Evolutionary conservation across 257 asterid species (phyloP), one percentile per base, ranked within the genome.

Genomic region (Solanum peruvianum): DNA sequence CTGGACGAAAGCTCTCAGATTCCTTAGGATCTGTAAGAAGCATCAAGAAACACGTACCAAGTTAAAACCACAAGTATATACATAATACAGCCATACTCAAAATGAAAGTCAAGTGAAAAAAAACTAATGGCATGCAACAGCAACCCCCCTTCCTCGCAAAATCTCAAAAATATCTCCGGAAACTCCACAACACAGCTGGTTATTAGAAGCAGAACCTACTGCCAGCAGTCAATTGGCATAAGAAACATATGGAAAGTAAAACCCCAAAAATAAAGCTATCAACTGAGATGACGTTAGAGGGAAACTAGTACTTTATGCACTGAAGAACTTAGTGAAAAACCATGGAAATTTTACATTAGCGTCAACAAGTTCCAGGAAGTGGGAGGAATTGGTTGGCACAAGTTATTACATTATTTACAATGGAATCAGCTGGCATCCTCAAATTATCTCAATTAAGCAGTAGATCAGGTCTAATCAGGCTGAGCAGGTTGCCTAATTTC

Each of bases 1-100:
- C 92, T 11, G 98, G 97, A 10, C 94, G 92, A 77, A 86, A 87
- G 25, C 91, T 90, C 87, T 97, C 99, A 1, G 98, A 95, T 25
- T 95, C 99, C 91, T 92, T 93, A 15, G 98, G 99, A 91, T 97
- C 99, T 97, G 96, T 90, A 91, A 87, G 25, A 31, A 67, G 6
- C 67, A 44, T 69, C 71, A 25, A 45, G 11, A 16, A 77, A 81
- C 87, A 64, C 35, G 75, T 90, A 49, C 12, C 6, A 49, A 80
- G 64, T 80, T 80, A 49, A 80, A 21, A 18, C 42, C 44, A 49
- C 85, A 2, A 29, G 67, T 49, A 27, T 16, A 27, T 80, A 11
- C 25, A 80, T 15, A 45, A 78, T 25, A 78, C 45, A 27, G 20
- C 31, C 66, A 44, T 25, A 27, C 18, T 80, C 20, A 9, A 47